phyloP scores from a whole-genome alignment of 768 basidiomycete genomes.

The Boletus vinaceobasis region DNA sequence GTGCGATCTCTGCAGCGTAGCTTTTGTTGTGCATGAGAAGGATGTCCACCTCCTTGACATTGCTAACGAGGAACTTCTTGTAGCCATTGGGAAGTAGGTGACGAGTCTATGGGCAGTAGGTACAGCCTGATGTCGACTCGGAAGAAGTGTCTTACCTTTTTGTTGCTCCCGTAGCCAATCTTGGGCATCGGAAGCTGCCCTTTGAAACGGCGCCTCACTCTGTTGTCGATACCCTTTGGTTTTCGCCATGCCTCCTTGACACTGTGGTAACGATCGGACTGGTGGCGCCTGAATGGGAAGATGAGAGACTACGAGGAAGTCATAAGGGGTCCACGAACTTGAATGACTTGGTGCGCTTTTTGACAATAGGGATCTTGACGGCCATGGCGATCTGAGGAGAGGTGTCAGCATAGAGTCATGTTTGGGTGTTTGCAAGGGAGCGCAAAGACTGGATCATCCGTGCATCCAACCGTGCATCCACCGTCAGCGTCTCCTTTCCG shows the following conservation, averaged over 20 bases:
- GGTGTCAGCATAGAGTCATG: constrained; percentile 13
- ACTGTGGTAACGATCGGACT: constrained; percentile 94
- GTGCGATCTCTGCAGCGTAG: constrained; percentile 95
- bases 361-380: constrained; percentile 70
- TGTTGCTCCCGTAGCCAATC: constrained; percentile 76
- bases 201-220: constrained; percentile 92
- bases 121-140: constrained; percentile 1
- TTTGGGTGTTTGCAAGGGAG: neutral
- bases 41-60: constrained; percentile 89
- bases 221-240: constrained; percentile 99
- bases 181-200: constrained; percentile 96
- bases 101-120: constrained; percentile 56
- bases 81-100: constrained; percentile 94
- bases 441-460: constrained; percentile 18
- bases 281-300: constrained; percentile 74
- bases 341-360: constrained; percentile 97
- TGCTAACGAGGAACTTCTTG: constrained; percentile 94
- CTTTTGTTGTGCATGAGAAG: constrained; percentile 98
- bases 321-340: constrained; percentile 58
- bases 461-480: constrained; percentile 23
- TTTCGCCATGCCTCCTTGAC: constrained; percentile 99
- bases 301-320: constrained; percentile 12
- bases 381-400: constrained; percentile 38
- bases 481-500: neutral
- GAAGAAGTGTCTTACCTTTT: constrained; percentile 58